Evolutionary conservation across 768 basidiomycete species (phyloP).

Genomic region (Gymnopilus dilepis): DNA sequence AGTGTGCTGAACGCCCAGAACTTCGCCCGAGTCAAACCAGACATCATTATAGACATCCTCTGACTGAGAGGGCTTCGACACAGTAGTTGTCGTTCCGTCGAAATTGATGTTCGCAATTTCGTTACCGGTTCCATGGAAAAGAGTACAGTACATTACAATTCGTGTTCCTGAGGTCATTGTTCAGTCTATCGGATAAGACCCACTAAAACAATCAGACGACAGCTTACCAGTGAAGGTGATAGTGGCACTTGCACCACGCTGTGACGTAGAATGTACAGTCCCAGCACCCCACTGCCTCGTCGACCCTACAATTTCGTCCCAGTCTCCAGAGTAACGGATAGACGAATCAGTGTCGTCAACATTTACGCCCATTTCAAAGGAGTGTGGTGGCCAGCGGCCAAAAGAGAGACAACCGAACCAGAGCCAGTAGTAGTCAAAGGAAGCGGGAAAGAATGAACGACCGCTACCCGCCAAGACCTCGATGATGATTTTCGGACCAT

Average conservation of each 20-base stretch:
- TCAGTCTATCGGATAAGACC: neutral
- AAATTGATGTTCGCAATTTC: constrained; percentile 6
- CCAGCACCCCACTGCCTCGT: constrained; percentile 6
- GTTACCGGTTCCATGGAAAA: neutral
- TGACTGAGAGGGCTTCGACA: neutral
- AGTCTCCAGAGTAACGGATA: neutral
- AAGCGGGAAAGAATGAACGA: neutral
- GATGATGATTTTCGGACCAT: neutral
- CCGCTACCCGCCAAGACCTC: neutral
- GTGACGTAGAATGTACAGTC: constrained; percentile 1
- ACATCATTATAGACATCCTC: constrained; percentile 3
- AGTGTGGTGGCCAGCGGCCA: constrained; percentile 6
- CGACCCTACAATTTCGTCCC: neutral
- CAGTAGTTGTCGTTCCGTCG: neutral
- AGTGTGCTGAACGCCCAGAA: neutral
- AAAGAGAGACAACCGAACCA: neutral
- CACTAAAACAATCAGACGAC: too few relatives aligned
- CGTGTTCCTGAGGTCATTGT: neutral
- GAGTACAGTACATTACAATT: constrained; percentile 2
- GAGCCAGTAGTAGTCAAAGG: neutral
- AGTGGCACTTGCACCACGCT: neutral
- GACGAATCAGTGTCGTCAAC: constrained; percentile 1
- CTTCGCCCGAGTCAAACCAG: constrained; percentile 2
- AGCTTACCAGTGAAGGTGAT: neutral
- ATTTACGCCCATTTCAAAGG: constrained; percentile 8